Conservation (phyloP, 1,139 yeast species). For the Scheffersomyces parashehatae region DNA sequence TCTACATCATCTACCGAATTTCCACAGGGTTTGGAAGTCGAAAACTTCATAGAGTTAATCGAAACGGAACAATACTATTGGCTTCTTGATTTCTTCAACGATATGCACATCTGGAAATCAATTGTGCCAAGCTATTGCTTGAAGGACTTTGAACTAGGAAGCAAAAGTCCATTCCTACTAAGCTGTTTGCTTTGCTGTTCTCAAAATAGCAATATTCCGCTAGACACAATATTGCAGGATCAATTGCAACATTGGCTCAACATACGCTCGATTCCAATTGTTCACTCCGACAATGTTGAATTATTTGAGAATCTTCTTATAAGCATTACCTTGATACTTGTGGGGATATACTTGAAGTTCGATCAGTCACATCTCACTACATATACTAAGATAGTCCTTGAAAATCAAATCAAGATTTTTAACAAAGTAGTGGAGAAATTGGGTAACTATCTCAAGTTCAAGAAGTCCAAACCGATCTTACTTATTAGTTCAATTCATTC, state of each 20-base stretch:
- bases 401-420: slow-evolving; percentile 36
- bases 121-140: slow-evolving; percentile 39
- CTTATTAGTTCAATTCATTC: slow-evolving; percentile 32
- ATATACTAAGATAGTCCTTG: slow-evolving; percentile 17
- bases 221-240: slow-evolving; percentile 17
- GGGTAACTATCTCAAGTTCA: slow-evolving; percentile 9
- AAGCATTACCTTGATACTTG: slow-evolving; percentile 30
- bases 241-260: slow-evolving; percentile 30
- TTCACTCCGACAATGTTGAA: slow-evolving; percentile 18
- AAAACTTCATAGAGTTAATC: slow-evolving; percentile 11
- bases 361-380: slow-evolving; percentile 13
- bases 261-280: slow-evolving; percentile 14
- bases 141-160: slow-evolving; percentile 11
- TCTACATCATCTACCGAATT: not conserved
- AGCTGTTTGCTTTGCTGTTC: slow-evolving; percentile 36
- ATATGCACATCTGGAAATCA: slow-evolving; percentile 39
- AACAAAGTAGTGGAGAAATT: slow-evolving; percentile 26
- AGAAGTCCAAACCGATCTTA: slow-evolving; percentile 7
- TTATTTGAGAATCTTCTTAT: slow-evolving; percentile 25
- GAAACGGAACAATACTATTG: slow-evolving; percentile 38
- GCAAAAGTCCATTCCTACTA: slow-evolving; percentile 24
- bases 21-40: not conserved
- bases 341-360: slow-evolving; percentile 20
- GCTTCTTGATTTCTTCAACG: slow-evolving; percentile 44
- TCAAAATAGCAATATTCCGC: slow-evolving; percentile 11